Base-by-base conservation (phyloP, 768 basidiomycete genomes). In the Agrocybe chaxingu region DNA sequence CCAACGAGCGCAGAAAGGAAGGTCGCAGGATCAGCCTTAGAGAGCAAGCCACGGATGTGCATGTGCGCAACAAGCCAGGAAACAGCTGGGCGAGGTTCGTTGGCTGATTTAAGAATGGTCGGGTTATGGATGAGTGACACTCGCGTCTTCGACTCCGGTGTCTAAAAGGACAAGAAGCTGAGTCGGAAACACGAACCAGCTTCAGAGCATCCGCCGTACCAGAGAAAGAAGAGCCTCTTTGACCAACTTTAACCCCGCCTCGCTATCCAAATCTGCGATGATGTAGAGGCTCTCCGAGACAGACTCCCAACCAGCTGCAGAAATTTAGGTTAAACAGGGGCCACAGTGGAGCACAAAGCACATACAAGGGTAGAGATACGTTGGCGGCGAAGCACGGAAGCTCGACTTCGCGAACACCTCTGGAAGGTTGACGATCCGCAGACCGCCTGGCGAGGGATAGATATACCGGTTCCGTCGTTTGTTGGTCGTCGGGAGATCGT, bases 81-180 rank as follows among this genome's bases (percentile, higher is more conserved):
- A 16, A 65, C 61, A 8, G 61, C 63, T 3, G 59, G 57, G 5
- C 66, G 59, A 7, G 48, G 51, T 9, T 44, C 52, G 8, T 52
- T 45, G 11, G 63, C 57, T 11, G 38, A 44, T 3, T 58, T 52
- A 9, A 42, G 36, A 8, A 51, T 47, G 7, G 67, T 53, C 1
- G 92, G 85, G 51, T 89, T 85, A 64, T 93, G 91, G 31, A 95
- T 69, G 64, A 95, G 88, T 0, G 84, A 74, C n/a, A 92, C 45
- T 30, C 93, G 84, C 7, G 78, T 75, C 35, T 64, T 72, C 2
- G 76, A 72, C 1, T 71, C 70, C 2, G 65, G 52, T 6, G 67
- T 68, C 84, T 87, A 57, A 30, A 42, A 31, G 18, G 34, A 13
- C 10, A 30, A 34, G 51, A 36, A 57, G 57, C 30, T 10, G 3